Percentiles rank a stretch among this genome's conserved stretches.
These are phyloP conservation scores for Kluyveromyces lactis DNA, from an alignment of 805 yeast species.

Conservation along the genomic window DNA sequence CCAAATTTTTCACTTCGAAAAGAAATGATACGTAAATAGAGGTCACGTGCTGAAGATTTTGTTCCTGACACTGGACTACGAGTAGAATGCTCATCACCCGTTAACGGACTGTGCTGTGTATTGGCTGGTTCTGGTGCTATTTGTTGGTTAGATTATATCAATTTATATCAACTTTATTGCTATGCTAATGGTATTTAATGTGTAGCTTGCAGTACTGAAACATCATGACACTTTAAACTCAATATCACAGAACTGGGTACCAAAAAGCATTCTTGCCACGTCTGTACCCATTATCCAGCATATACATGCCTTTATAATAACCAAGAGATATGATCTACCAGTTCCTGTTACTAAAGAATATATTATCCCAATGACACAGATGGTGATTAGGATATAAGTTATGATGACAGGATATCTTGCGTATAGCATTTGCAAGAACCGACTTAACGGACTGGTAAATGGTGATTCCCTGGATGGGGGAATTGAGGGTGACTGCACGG, in stretches of 20 bases:
- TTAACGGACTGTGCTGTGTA: no score
- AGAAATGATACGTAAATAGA: no score
- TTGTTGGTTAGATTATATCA: no score
- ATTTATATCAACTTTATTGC: no score
- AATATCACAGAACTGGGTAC: constrained; percentile 6
- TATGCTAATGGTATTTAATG: no score
- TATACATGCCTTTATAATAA: constrained; percentile 7
- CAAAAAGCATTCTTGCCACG: constrained; percentile 6
- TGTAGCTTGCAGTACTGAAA: no score
- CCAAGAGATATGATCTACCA: constrained; percentile 6
- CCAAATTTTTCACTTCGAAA: no score
- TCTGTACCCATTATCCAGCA: constrained; percentile 8
- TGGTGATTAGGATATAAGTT: constrained; percentile 54
- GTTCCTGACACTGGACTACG: no score
- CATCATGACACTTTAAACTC: neutral
- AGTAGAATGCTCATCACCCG: no score
- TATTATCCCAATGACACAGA: constrained; percentile 3
- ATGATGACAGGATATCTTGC: constrained; percentile 2
- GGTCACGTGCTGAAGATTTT: no score
- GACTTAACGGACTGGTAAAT: neutral
- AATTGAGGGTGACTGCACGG: neutral
- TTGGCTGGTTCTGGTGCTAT: no score
- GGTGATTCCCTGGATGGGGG: neutral
- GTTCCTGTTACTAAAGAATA: constrained; percentile 8
- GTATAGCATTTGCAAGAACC: neutral